Evolutionary conservation across 495 filamentous ascomycete genomes (phyloP).

Genomic region (Lineolata rhizophorae): DNA sequence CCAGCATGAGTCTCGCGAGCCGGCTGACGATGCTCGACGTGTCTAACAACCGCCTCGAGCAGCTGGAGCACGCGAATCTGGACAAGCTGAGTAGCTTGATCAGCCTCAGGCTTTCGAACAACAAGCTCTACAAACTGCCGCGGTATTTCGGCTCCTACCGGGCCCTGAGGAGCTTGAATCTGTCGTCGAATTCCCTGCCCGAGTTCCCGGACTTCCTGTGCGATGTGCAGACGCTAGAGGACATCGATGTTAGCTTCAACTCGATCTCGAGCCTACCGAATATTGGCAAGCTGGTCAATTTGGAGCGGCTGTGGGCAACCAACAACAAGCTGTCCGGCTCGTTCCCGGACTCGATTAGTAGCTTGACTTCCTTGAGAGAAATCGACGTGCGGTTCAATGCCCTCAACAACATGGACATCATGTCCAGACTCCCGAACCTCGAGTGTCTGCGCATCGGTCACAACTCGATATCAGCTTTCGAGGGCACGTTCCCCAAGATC

Average conservation of each 20-base stretch:
- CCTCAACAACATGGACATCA: constrained; percentile 64
- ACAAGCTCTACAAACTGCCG: constrained; percentile 57
- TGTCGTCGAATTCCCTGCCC: constrained; percentile 80
- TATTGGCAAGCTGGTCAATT: constrained; percentile 49
- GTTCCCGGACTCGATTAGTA: constrained; percentile 45
- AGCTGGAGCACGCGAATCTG: constrained; percentile 65
- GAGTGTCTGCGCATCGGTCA: constrained; percentile 77
- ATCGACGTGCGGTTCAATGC: constrained; percentile 86
- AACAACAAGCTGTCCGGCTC: constrained; percentile 70
- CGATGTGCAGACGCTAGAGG: constrained; percentile 58
- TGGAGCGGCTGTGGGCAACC: constrained; percentile 85
- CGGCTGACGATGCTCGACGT: constrained; percentile 76
- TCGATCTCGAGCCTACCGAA: constrained; percentile 54
- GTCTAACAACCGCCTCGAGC: constrained; percentile 79
- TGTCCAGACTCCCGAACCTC: constrained; percentile 60
- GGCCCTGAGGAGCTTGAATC: constrained; percentile 55
- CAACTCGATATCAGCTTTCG: constrained; percentile 74
- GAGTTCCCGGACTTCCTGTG: constrained; percentile 71
- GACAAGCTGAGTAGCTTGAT: constrained; percentile 49
- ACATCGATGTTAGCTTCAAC: constrained; percentile 96
- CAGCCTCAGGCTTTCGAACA: constrained; percentile 84
- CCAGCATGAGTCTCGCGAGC: constrained; percentile 62
- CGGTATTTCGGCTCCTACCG: constrained; percentile 59
- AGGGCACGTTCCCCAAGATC: constrained; percentile 64
- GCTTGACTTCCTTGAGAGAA: constrained; percentile 61